Evolutionary conservation across 2,329 filamentous ascomycete species (phyloP).

Genomic region (Fusarium sterilihyphosum): DNA sequence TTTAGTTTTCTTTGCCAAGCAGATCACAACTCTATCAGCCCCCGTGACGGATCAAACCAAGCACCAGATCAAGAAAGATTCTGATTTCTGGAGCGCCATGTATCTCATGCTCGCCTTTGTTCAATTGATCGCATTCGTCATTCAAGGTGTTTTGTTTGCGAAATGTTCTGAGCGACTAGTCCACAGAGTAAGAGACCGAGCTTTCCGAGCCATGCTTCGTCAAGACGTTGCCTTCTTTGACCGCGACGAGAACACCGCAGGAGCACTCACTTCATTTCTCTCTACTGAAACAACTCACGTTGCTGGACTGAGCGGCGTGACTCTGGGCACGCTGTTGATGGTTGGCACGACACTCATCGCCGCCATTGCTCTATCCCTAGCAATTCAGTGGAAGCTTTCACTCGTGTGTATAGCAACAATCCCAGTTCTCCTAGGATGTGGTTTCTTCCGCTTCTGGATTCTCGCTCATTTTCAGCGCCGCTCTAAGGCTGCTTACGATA

Average conservation of each 20-base stretch:
- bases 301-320: constrained; percentile 86
- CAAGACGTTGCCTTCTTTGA: constrained; percentile 96
- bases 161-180: constrained; percentile 88
- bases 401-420: constrained; percentile 84
- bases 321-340: constrained; percentile 85
- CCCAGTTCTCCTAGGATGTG: constrained; percentile 79
- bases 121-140: constrained; percentile 73
- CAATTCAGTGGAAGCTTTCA: constrained; percentile 87
- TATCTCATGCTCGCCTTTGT: constrained; percentile 84
- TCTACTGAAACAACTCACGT: constrained; percentile 91
- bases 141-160: constrained; percentile 80
- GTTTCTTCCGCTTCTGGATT: constrained; percentile 90
- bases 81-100: constrained; percentile 90
- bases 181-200: constrained; percentile 81
- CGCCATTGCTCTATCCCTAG: constrained; percentile 75
- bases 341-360: constrained; percentile 82
- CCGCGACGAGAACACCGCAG: constrained; percentile 85
- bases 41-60: constrained; percentile 61
- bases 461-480: constrained; percentile 81
- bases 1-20: constrained; percentile 89
- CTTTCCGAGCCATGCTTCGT: constrained; percentile 88
- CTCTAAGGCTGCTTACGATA: constrained; percentile 81
- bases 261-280: constrained; percentile 87
- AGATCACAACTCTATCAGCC: constrained; percentile 76
- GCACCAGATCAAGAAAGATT: constrained; percentile 70